phyloP scores from a whole-genome alignment of 768 basidiomycete species.

The Exsudoporus frostii region DNA sequence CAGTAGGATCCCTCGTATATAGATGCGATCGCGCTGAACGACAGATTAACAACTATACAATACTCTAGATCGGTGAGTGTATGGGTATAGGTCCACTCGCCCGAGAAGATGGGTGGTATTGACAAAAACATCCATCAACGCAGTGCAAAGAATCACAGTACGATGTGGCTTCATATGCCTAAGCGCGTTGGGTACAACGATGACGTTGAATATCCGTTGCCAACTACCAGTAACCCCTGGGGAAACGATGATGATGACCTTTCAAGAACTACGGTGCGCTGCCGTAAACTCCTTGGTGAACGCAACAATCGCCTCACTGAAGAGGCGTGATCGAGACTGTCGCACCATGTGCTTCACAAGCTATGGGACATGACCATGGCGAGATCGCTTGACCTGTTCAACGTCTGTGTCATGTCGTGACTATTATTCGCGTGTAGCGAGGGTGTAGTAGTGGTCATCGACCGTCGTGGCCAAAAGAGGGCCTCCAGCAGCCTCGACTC shows the following conservation, averaged over 20 bases:
- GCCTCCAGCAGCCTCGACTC: too few relatives aligned
- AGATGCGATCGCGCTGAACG: background rate
- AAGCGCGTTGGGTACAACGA: background rate
- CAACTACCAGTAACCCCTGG: background rate
- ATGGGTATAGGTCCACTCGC: background rate
- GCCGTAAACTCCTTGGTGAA: background rate
- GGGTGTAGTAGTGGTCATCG: too few relatives aligned
- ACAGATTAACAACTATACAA: background rate
- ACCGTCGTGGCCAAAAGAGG: too few relatives aligned
- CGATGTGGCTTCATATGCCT: background rate
- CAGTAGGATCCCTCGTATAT: background rate
- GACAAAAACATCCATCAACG: background rate
- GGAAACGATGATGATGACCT: background rate
- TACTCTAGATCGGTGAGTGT: background rate
- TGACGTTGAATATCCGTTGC: background rate
- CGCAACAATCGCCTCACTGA: constrained; percentile 23
- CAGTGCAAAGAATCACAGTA: background rate
- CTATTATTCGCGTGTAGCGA: too few relatives aligned
- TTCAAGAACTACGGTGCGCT: background rate
- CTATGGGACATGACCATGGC: too few relatives aligned
- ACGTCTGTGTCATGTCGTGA: too few relatives aligned
- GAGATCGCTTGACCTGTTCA: too few relatives aligned
- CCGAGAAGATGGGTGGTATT: background rate
- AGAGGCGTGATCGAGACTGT: constrained; percentile 29
- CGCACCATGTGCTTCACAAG: too few relatives aligned